phyloP scores from a whole-genome alignment of 176 grass and related monocot species.

The Rhynchospora tenuis region DNA sequence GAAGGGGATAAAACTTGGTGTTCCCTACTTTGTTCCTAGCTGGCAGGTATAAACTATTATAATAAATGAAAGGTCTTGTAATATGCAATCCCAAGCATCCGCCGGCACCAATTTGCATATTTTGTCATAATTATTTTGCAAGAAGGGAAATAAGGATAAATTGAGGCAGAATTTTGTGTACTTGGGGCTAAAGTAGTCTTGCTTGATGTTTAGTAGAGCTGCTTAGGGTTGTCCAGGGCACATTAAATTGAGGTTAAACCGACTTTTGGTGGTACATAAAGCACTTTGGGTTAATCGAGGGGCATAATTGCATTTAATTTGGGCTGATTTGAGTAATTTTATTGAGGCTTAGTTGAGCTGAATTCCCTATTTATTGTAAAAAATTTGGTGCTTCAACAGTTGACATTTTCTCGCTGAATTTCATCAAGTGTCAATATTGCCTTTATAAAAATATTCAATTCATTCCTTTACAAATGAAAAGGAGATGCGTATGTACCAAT shows the following conservation, averaged over 20 bases:
- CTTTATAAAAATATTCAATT: neutral
- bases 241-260: neutral
- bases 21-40: conserved; percentile 98
- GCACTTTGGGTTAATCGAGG: neutral
- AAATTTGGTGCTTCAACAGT: neutral
- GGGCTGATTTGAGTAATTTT: neutral
- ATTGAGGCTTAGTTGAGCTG: neutral
- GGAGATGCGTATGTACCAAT: neutral
- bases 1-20: conserved; percentile 80
- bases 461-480: neutral
- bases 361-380: neutral
- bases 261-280: neutral
- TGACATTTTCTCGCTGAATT: neutral
- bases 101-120: neutral
- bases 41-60: conserved; percentile 70
- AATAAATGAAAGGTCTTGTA: neutral
- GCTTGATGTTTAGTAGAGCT: neutral
- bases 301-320: neutral
- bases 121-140: neutral
- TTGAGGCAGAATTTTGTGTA: neutral
- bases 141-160: neutral
- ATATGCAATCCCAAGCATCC: neutral
- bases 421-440: neutral
- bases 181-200: neutral
- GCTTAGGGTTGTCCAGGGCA: neutral